Base-by-base conservation (phyloP, 2,329 filamentous ascomycete species). In the Colletotrichum theobromicola region DNA sequence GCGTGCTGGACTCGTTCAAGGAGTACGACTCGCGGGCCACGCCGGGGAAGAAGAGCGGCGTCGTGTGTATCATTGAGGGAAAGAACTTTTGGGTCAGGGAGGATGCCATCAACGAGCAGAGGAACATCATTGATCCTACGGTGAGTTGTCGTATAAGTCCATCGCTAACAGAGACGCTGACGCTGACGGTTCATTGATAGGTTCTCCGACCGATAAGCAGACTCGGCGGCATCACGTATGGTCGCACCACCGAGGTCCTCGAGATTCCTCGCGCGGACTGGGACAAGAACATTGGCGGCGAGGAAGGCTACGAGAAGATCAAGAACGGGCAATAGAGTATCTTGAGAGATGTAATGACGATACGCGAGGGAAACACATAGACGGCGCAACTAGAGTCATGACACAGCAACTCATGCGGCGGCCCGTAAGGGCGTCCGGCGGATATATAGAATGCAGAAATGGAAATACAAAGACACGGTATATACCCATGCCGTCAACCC, bases 71-170 rank as follows among this genome's bases (percentile, higher is more conserved):
- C 37, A 87, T 98, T 15, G 95, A 98, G 85, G 96, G 95, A 0
- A 92, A 94, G 37, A 89, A 93, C 32, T 98, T 98, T 81, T 98
- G 96, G 95, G 95, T 93, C 3, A 87, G 96, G 67, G 95, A 97
- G 82, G 96, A 98, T 84, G 95, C 95, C 4, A 86, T 98, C 75
- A 94, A 98, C 79, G 91, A 94, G 81, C 93, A 95, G 10, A 90
- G 88, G 80, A 95, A 92, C 77, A 79, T 94, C 55, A 87, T 98
- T 72, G 94, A 97, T 82, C 91, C 94, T 13, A 89, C 85, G 67
- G 91, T 93, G 81, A 85, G 89, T 85, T 53, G 4, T 21, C 7
- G 30, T 1, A 18, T 10, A 10, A 9, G 18, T 21, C n/a, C 42
- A 60, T 24, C 16, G 12, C 26, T 9, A 13, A 32, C 2, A 28